phyloP scores from a whole-genome alignment of 2,329 filamentous ascomycete genomes.

The Furcasterigmium sp. region DNA sequence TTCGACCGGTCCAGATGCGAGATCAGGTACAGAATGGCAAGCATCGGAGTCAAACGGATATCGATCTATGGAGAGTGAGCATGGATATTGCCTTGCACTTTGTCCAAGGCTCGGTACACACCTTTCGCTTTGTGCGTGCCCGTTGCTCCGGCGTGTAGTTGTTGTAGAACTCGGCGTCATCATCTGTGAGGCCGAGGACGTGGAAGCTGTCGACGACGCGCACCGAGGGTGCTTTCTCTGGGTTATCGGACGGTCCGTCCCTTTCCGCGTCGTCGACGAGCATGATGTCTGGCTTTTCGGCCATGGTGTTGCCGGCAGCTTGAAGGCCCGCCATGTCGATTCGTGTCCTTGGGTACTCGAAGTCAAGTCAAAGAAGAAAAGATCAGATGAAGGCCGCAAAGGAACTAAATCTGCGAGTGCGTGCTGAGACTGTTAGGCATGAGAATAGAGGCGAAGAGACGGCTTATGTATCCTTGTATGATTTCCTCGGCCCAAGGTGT shows the following conservation, averaged over 20 bases:
- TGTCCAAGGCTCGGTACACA: conserved; percentile 1
- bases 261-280: conserved; percentile 14
- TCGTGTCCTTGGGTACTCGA: no score
- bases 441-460: no score
- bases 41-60: conserved; percentile 29
- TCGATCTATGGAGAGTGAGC: conserved; percentile 3
- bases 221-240: conserved; percentile 14
- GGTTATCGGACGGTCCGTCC: background rate
- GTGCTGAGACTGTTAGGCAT: no score
- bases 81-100: background rate
- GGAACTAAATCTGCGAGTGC: no score
- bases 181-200: conserved; percentile 20
- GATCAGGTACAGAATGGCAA: conserved; percentile 54
- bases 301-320: background rate
- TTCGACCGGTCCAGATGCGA: conserved; percentile 54
- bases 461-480: no score
- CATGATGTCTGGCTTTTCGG: conserved; percentile 17
- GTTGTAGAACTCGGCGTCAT: conserved; percentile 21
- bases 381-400: no score
- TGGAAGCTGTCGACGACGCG: conserved; percentile 20
- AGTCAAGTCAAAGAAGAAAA: no score
- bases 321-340: no score
- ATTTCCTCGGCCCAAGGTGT: no score
- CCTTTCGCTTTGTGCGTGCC: conserved; percentile 18
- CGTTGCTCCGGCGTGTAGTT: conserved; percentile 15